Conservation (phyloP, 2,329 filamentous ascomycete genomes). For the Drechslera avenae region DNA sequence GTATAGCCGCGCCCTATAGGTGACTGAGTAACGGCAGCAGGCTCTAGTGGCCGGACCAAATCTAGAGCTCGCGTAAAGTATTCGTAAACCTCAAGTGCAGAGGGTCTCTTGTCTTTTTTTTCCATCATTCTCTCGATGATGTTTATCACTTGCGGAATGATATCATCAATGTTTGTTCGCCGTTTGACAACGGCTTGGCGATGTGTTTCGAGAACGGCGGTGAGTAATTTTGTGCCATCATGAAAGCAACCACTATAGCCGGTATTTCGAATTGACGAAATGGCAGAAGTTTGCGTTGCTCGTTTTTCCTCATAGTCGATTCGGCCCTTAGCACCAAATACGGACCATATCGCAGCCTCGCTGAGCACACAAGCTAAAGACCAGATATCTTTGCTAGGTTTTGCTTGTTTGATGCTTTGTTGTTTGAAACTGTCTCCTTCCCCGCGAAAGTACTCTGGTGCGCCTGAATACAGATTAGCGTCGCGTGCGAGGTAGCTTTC, state of each 20-base stretch:
- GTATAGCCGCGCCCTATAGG: no score
- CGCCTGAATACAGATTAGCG: conserved; percentile 10
- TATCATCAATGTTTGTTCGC: neutral
- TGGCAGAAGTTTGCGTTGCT: neutral
- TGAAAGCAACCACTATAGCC: conserved; percentile 28
- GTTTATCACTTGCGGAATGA: neutral
- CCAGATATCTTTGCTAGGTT: conserved; percentile 49
- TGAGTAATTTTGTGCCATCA: conserved; percentile 15
- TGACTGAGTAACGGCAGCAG: no score
- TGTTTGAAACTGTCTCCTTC: conserved; percentile 6
- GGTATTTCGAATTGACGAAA: neutral
- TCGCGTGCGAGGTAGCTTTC: no score
- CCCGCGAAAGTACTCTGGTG: conserved; percentile 25
- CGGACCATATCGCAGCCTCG: conserved; percentile 28
- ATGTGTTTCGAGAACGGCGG: conserved; percentile 12
- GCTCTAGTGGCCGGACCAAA: no score
- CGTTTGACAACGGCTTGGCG: neutral
- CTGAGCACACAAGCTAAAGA: conserved; percentile 38
- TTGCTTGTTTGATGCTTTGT: conserved; percentile 13
- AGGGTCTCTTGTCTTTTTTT: no score
- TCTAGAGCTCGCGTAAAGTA: neutral
- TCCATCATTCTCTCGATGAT: conserved; percentile 13
- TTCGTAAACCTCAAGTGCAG: no score
- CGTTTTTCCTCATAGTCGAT: conserved; percentile 15
- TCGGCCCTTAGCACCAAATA: conserved; percentile 18